Base-by-base conservation (phyloP, 257 asterid species). In the Striga asiatica region DNA sequence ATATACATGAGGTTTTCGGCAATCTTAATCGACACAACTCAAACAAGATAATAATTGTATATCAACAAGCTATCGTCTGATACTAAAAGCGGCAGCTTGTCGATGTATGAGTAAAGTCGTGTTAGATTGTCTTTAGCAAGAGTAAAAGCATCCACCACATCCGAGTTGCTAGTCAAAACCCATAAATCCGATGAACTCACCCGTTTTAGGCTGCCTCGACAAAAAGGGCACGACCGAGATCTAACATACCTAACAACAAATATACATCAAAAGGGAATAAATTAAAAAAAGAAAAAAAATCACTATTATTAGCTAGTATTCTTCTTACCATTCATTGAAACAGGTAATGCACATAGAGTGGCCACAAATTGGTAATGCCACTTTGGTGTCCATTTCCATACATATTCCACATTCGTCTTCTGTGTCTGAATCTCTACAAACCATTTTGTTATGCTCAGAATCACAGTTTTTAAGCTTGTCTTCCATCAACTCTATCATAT, bases 391-490 rank as follows among this genome's bases (percentile, higher is more conserved):
- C 58, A 35, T 64, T 42, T 84, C 83, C 88, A 84, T 76, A 63
- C 94, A 84, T 72, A 81, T 81, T 4, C 91, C 91, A 49, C 91
- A 84, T 56, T 84, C 91, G 12, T 84, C 91, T 19, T 74, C 81
- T 34, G 56, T 47, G 25, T 66, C 78, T 10, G 27, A 28, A 65
- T 60, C 70, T 29, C 46, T 28, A 58, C 18, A 32, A 32, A 61
- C 21, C 31, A 32, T 42, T 39, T 28, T 65, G 50, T 28, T 66
- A 37, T 54, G 61, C 39, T 74, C 71, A 17, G 21, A 18, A 42
- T 49, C 71, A 14, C 54, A 10, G 53, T 20, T 6, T 25, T 66
- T 64, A n/a, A 55, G 64, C 12, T 42, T 65, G 29, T 72, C 71
- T 29, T 70, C 75, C 79, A 42, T 51, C 45, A 75, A 23, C 25